Conservation (phyloP, 352 stramenopile species). For the Phytopythium ostracodes region DNA sequence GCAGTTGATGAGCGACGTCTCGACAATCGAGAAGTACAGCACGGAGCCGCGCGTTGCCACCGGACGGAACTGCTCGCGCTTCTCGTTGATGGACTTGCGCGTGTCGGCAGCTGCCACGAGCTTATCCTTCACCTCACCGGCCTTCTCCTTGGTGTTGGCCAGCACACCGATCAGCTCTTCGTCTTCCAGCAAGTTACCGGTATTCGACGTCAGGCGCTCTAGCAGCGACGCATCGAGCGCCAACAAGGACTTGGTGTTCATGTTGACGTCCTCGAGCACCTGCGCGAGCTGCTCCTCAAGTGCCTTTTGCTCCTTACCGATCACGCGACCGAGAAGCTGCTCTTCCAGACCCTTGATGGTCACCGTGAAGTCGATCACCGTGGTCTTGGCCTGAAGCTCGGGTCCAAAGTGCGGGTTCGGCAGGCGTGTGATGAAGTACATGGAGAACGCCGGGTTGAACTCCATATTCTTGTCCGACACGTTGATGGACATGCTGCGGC, state of each 20-base stretch:
- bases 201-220: conserved; percentile 96
- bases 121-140: conserved; percentile 97
- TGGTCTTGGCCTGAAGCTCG: conserved; percentile 98
- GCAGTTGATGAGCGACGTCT: conserved; percentile 97
- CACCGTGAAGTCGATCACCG: conserved; percentile 98
- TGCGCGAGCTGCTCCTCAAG: conserved; percentile 98
- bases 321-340: conserved; percentile 96
- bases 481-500: conserved; percentile 96
- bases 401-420: conserved; percentile 98
- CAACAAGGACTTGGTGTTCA: conserved; percentile 97
- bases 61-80: conserved; percentile 97
- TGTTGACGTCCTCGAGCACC: conserved; percentile 97
- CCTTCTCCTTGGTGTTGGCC: conserved; percentile 98
- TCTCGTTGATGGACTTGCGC: conserved; percentile 96
- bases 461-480: conserved; percentile 99
- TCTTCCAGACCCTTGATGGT: conserved; percentile 96
- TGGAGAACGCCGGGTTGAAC: conserved; percentile 96
- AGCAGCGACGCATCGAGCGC: conserved; percentile 95
- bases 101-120: conserved; percentile 96
- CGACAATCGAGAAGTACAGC: conserved; percentile 98
- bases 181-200: conserved; percentile 97
- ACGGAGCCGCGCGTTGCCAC: conserved; percentile 97
- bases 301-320: conserved; percentile 97
- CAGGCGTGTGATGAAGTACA: conserved; percentile 98
- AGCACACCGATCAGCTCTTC: conserved; percentile 98